A percentile compares a stretch with the other conserved stretches of the same genome.
Conservation (phyloP, 2,329 filamentous ascomycete genomes). For the Ceratocystis harringtonii region DNA sequence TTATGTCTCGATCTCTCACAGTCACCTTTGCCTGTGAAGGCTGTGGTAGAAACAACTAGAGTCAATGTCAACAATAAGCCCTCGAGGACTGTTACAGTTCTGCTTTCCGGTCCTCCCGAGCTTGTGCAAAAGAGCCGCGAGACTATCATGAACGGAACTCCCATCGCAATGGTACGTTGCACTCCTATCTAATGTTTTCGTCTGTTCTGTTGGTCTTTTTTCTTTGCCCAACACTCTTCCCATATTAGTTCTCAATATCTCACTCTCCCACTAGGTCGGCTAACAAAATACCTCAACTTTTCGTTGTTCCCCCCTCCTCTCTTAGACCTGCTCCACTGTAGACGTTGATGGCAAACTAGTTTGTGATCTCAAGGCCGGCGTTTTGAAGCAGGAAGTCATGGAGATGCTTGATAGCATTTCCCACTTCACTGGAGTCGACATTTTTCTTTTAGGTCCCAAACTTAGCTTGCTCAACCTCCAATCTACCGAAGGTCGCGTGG, state of each 20-base stretch:
- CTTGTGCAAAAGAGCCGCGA: conserved; percentile 80
- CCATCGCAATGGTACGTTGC: conserved; percentile 69
- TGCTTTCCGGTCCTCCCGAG: conserved; percentile 75
- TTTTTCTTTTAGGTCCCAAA: conserved; percentile 88
- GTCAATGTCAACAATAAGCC: conserved; percentile 58
- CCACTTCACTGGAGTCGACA: conserved; percentile 81
- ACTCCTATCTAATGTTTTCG: neutral
- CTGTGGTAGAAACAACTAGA: conserved; percentile 60
- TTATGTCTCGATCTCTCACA: conserved; percentile 72
- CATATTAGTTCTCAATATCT: neutral
- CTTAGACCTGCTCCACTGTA: conserved; percentile 76
- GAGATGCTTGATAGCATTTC: conserved; percentile 79
- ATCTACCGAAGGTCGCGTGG: conserved; percentile 65
- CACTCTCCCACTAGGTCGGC: neutral
- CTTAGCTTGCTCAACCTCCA: conserved; percentile 62
- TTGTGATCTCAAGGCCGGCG: conserved; percentile 52
- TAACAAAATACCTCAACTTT: neutral
- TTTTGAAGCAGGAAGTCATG: conserved; percentile 60
- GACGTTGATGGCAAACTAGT: conserved; percentile 87
- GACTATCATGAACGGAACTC: conserved; percentile 79
- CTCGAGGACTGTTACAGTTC: conserved; percentile 68
- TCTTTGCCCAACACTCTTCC: neutral
- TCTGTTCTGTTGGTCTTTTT: neutral
- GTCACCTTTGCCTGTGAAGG: conserved; percentile 56
- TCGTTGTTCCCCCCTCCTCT: neutral